A percentile compares a stretch with the other conserved stretches of the same genome.
Conservation (phyloP, 228 moss, liverwort and hornwort species). For the Sphagnum magellanicum region DNA sequence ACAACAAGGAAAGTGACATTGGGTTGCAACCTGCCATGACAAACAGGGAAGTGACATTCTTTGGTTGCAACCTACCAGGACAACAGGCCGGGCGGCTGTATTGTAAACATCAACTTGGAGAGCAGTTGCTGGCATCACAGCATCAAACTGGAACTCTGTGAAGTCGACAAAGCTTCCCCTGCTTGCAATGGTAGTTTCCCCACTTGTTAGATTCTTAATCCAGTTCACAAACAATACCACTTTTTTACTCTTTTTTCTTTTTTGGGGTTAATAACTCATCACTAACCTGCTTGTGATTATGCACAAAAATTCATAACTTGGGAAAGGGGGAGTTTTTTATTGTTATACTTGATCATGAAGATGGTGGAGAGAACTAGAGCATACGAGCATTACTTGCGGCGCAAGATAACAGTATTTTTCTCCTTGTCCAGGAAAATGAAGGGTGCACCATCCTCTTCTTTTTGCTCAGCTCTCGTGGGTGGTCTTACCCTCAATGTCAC, state of each 20-base stretch:
- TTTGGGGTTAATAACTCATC: too few species aligned
- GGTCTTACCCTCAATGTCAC: slow-evolving; percentile 83
- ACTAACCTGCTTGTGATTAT: too few species aligned
- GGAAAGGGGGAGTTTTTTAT: too few species aligned
- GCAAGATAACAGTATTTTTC: slow-evolving; percentile 73
- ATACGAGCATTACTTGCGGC: slow-evolving; percentile 51
- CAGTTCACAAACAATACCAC: too few species aligned
- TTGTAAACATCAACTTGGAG: slow-evolving; percentile 80
- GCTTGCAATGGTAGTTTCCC: not conserved
- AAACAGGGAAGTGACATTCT: too few species aligned
- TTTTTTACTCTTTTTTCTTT: too few species aligned
- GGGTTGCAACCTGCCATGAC: not conserved
- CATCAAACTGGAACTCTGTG: slow-evolving; percentile 88
- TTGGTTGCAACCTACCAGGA: slow-evolving; percentile 29
- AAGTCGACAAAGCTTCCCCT: slow-evolving; percentile 86
- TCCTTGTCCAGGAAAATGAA: slow-evolving; percentile 79
- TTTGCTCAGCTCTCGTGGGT: slow-evolving; percentile 57
- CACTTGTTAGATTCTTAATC: not conserved
- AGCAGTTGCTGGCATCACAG: slow-evolving; percentile 57
- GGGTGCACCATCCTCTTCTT: slow-evolving; percentile 64
- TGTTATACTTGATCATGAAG: too few species aligned
- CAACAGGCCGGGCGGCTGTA: slow-evolving; percentile 58
- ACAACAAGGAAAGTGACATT: not conserved
- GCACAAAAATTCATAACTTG: too few species aligned
- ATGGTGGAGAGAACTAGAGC: too few species aligned